A percentile compares a stretch with the other conserved stretches of the same genome.
Evolutionary conservation across 306 rosid species (phyloP).

Genomic region (Cicer arietinum): DNA sequence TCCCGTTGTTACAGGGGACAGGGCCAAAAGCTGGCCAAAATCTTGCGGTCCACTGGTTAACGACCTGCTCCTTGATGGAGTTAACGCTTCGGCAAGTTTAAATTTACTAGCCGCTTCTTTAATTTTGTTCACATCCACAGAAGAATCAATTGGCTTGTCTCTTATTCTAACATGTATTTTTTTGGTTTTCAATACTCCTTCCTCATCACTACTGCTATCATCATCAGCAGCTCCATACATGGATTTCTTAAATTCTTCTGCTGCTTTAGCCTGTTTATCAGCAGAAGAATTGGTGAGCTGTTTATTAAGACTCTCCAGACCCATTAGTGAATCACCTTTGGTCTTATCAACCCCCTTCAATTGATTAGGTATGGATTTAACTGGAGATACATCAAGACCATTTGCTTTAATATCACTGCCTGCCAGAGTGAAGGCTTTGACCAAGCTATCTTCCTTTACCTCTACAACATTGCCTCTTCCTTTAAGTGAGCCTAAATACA

Average conservation of each 20-base stretch:
- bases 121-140: slow-evolving; percentile 90
- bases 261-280: slow-evolving; percentile 94
- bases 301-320: slow-evolving; percentile 69
- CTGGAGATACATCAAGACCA: slow-evolving; percentile 57
- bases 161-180: slow-evolving; percentile 85
- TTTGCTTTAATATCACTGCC: slow-evolving; percentile 59
- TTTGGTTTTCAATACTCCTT: slow-evolving; percentile 78
- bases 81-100: slow-evolving; percentile 75
- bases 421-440: slow-evolving; percentile 62
- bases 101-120: slow-evolving; percentile 95
- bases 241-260: slow-evolving; percentile 94
- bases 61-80: slow-evolving; percentile 79
- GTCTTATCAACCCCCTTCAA: slow-evolving; percentile 60
- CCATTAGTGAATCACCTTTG: slow-evolving; percentile 63
- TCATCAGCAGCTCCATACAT: slow-evolving; percentile 81
- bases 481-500: slow-evolving; percentile 84
- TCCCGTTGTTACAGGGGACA: slow-evolving; percentile 57
- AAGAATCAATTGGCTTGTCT: slow-evolving; percentile 75
- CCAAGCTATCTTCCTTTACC: slow-evolving; percentile 91
- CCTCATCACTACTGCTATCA: slow-evolving; percentile 98
- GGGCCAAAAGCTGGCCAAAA: slow-evolving; percentile 68
- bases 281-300: slow-evolving; percentile 60
- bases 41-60: slow-evolving; percentile 72
- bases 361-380: slow-evolving; percentile 52
- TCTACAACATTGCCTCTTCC: slow-evolving; percentile 95